A percentile compares a stretch with the other conserved stretches of the same genome.
Conservation (phyloP, 805 yeast genomes). For the Saccharomycopsis capsularis region DNA sequence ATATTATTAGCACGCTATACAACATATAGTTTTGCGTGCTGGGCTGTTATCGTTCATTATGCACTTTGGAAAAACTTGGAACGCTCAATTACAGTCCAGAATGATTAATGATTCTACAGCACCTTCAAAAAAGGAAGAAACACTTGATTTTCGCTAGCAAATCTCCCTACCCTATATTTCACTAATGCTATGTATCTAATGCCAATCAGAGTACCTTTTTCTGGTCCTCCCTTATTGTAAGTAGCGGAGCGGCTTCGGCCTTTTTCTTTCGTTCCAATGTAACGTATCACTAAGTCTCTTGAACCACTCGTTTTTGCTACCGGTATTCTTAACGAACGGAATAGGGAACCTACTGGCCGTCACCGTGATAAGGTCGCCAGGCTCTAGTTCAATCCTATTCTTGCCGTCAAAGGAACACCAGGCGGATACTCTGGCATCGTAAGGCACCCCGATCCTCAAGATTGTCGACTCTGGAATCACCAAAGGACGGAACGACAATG, state of each 20-base stretch:
- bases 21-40: too few relatives aligned
- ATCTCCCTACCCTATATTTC: too few relatives aligned
- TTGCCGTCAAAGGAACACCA: constrained; percentile 35
- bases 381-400: constrained; percentile 28
- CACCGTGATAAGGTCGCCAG: constrained; percentile 30
- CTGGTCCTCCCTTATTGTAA: too few relatives aligned
- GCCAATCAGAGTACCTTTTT: too few relatives aligned
- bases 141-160: too few relatives aligned
- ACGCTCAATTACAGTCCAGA: too few relatives aligned
- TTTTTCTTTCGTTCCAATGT: constrained; percentile 32
- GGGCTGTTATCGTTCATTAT: too few relatives aligned
- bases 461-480: constrained; percentile 38
- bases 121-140: too few relatives aligned
- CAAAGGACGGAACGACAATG: constrained; percentile 46
- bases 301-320: constrained; percentile 29
- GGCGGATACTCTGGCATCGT: constrained; percentile 29
- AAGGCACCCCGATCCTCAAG: constrained; percentile 30
- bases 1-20: too few relatives aligned
- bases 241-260: constrained; percentile 29
- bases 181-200: too few relatives aligned
- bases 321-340: constrained; percentile 26
- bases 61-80: too few relatives aligned
- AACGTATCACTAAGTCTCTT: constrained; percentile 30
- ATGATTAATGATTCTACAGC: too few relatives aligned
- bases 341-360: constrained; percentile 31